Base-by-base conservation (phyloP, 2,329 filamentous ascomycete species). In the Aspergillus alliaceus region DNA sequence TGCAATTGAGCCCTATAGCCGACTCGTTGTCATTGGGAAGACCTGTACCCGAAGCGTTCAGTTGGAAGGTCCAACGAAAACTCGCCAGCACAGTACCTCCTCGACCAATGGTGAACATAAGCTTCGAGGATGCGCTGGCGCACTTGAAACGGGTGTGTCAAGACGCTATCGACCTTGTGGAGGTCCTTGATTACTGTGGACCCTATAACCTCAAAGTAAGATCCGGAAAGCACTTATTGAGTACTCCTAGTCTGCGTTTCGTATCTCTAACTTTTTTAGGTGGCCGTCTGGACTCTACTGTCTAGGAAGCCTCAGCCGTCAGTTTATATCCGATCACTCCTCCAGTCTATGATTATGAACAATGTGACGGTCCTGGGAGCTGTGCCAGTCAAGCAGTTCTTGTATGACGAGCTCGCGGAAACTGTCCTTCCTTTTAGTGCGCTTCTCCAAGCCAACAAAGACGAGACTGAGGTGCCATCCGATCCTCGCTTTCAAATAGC, bases 11-110 rank as follows among this genome's bases (percentile, higher is more conserved):
- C 4, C 68, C 74, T 1, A 80, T 96, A 52, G 79, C 84, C 57
- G 79, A 80, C 27, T 86, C 88, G 1, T 83, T 88, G 54, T 65
- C 75, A 0, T 73, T 93, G 2, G 89, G 86, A 0, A 86, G 81
- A 51, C 74, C 84, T 0, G 86, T 96, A 0, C 83, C 87, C 0
- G 86, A 87, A n/a, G 86, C 93, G 0, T 98, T 97, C 72, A 97
- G 91, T 66, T 85, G 86, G 24, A 96, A 96, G 70, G 83, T 98
- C 35, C 95, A 99, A 70, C 85, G 93, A n/a, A 89, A 89, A 61
- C 81, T 99, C 31, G 93, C 95, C 1, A 97, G 92, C 64, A 97
- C 92, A 0, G 93, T 97, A 66, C 95, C 95, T 4, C 95, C 95
- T 7, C 85, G 93, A 8, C 93, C 93, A 0, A 93, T 97, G 65